Evolutionary conservation across 768 basidiomycete species (phyloP), one percentile per base, ranked within the genome.

Genomic region (Phlebiopsis flavidoalba): DNA sequence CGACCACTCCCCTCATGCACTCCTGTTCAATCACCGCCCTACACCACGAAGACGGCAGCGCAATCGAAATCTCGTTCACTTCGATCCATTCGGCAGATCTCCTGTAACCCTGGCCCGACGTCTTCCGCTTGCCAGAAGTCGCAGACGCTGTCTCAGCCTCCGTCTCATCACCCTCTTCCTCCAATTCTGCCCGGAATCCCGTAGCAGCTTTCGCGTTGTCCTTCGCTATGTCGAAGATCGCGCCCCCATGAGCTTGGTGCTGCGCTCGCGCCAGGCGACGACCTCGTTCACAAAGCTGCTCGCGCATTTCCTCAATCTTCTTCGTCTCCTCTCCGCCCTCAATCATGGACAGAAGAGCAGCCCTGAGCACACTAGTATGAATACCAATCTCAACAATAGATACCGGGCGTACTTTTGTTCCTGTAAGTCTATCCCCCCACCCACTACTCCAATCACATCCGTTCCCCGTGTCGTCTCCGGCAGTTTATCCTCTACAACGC

Each of bases 1-100:
- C 40, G 11, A 63, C 49, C 12, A 64, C 22, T 11, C 3, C 64
- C 47, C 7, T 63, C 35, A 58, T 21, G 24, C 12, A 31, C 21
- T 8, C 8, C 10, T 31, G 19, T 15, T 33, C 17, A 4, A 45
- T 6, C 12, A 58, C 19, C n/a, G 26, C 7, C 7, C 5, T 24
- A 33, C 3, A 22, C 22, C 22, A 33, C 8, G 36, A 46, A 6
- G 60, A 61, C 8, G 63, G 63, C 4, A 64, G 60, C 3, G n/a
- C 7, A 35, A 64, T 37, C 3, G 48, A 1, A 4, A 49, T 21
- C 3, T 24, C 19, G 10, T 49, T 24, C 1, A 21, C 17, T 2
- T 15, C 10, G 2, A n/a, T 7, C 48, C 48, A 49, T 11, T 49
- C 19, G 2, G 19, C 19, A 4, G 45, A 3, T 14, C 19, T 46